These are phyloP conservation scores for Metschnikowia matae DNA, from an alignment of 805 yeast species.

Conservation along the genomic window DNA sequence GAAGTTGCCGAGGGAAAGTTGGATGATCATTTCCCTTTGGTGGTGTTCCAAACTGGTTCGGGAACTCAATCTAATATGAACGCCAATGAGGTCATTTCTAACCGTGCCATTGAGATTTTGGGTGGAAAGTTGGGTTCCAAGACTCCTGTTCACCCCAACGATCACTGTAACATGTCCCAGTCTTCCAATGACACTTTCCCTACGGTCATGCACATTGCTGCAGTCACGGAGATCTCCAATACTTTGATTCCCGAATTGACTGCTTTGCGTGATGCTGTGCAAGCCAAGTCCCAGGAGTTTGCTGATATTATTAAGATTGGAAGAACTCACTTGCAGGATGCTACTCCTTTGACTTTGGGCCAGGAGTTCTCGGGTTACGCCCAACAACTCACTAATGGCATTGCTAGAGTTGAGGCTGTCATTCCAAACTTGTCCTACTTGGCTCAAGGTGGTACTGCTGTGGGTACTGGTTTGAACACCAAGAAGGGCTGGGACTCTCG, in stretches of 20 bases:
- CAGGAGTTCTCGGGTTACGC: constrained; percentile 98
- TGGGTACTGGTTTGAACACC: constrained; percentile 97
- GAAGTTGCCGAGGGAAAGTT: constrained; percentile 92
- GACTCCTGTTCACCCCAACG: constrained; percentile 95
- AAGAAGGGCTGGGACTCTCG: constrained; percentile 81
- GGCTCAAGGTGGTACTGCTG: constrained; percentile 99
- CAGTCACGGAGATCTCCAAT: constrained; percentile 80
- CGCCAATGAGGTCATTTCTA: constrained; percentile 97
- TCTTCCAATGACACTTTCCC: constrained; percentile 99
- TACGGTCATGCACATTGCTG: constrained; percentile 99
- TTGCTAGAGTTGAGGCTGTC: constrained; percentile 73
- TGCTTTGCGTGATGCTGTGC: constrained; percentile 72
- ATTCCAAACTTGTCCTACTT: constrained; percentile 74
- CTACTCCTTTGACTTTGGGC: constrained; percentile 95
- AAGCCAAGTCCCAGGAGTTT: constrained; percentile 78
- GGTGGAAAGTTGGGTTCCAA: constrained; percentile 93
- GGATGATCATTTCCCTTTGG: constrained; percentile 93
- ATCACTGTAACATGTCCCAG: constrained; percentile 97
- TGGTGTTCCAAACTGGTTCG: constrained; percentile 97
- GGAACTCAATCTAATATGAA: constrained; percentile 99
- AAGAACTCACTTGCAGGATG: constrained; percentile 98
- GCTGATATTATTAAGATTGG: constrained; percentile 92
- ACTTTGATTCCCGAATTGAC: constrained; percentile 77
- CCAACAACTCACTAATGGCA: constrained; percentile 88
- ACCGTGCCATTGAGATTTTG: constrained; percentile 93